Percentiles rank a stretch among this genome's conserved stretches.
Evolutionary conservation across 345 rosid species (phyloP).

Genomic region (Acer yangbiense): DNA sequence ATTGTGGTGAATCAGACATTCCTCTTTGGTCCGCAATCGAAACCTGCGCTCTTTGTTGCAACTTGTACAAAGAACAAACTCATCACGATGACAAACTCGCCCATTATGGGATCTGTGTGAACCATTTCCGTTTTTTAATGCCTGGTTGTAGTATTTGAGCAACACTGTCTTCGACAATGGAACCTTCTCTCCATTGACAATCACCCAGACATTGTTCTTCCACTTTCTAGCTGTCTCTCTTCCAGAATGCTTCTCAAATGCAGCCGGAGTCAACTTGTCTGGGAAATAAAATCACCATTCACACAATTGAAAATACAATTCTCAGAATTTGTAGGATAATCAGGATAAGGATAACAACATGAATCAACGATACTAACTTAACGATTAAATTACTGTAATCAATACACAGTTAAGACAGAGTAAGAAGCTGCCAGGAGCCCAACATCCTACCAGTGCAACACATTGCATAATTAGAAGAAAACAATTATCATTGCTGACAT

Average conservation of each 20-base stretch:
- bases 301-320: conserved; percentile 26
- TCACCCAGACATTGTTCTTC: conserved; percentile 99
- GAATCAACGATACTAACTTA: background rate
- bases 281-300: conserved; percentile 31
- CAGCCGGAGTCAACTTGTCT: conserved; percentile 96
- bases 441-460: conserved; percentile 2
- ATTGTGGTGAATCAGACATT: conserved; percentile 85
- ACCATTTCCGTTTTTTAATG: conserved; percentile 62
- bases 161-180: conserved; percentile 86
- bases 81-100: conserved; percentile 84
- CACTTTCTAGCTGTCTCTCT: conserved; percentile 99
- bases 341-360: conserved; percentile 5
- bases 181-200: conserved; percentile 87
- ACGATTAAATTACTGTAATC: conserved; percentile 5
- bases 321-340: background rate
- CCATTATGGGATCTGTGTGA: conserved; percentile 67
- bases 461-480: background rate
- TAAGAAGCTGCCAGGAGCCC: background rate
- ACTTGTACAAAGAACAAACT: conserved; percentile 68
- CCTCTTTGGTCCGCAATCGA: conserved; percentile 71
- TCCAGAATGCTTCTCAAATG: conserved; percentile 99
- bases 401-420: conserved; percentile 13
- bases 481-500: conserved; percentile 1
- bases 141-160: conserved; percentile 85
- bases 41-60: conserved; percentile 92